Percentiles rank a stretch among this genome's conserved stretches.
phyloP scores from a whole-genome alignment of 108 stramenopile species.

The Conticribra weissflogii region DNA sequence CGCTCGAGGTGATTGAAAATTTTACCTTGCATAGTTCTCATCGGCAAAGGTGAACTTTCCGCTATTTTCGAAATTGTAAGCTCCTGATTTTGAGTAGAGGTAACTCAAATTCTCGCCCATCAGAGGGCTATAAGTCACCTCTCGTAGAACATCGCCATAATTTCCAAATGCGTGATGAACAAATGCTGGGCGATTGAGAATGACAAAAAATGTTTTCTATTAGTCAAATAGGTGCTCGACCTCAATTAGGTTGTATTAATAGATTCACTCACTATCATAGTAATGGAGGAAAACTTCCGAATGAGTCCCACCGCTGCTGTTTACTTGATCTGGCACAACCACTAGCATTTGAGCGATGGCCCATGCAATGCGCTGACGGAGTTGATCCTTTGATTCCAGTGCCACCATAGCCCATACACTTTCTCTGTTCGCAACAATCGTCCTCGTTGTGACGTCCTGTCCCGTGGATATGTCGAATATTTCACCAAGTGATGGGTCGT shows the following conservation, averaged over 20 bases:
- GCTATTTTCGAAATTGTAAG: slow-evolving; percentile 48
- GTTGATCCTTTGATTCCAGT: slow-evolving; percentile 67
- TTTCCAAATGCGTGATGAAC: slow-evolving; percentile 83
- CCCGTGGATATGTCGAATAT: slow-evolving; percentile 22
- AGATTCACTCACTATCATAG: slow-evolving; percentile 65
- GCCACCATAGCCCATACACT: slow-evolving; percentile 62
- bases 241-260: no score
- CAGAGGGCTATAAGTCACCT: slow-evolving; percentile 66
- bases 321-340: slow-evolving; percentile 23
- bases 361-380: slow-evolving; percentile 82
- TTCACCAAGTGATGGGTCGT: slow-evolving; percentile 37
- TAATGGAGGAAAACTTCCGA: slow-evolving; percentile 44
- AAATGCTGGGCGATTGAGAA: no score
- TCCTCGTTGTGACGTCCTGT: slow-evolving; percentile 31
- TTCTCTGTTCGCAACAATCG: slow-evolving; percentile 40
- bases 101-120: slow-evolving; percentile 77
- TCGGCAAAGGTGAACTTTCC: slow-evolving; percentile 47
- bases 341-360: slow-evolving; percentile 73
- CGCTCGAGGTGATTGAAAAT: not conserved
- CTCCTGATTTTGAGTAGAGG: slow-evolving; percentile 41
- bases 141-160: slow-evolving; percentile 69
- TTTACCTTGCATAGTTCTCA: slow-evolving; percentile 67
- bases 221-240: no score
- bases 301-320: slow-evolving; percentile 19
- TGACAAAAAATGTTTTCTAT: no score